Evolutionary conservation across 169 alveolate species (phyloP).

Genomic region (Amoebophrya sp.): DNA sequence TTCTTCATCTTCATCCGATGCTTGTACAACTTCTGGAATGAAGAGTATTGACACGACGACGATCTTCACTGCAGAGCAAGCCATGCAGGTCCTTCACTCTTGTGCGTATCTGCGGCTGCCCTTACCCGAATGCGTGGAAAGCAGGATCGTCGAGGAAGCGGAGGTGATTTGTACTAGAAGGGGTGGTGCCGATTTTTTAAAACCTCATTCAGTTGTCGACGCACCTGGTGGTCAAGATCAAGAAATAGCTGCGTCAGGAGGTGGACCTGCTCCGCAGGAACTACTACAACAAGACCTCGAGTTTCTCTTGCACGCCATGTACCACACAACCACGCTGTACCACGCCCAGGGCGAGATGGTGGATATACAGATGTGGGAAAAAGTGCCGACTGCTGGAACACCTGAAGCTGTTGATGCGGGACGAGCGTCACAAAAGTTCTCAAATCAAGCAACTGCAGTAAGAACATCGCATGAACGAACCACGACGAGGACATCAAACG

Average conservation of each 20-base stretch:
- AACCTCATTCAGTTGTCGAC: no score
- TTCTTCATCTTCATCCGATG: no score
- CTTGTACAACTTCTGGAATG: no score
- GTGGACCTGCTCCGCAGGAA: neutral
- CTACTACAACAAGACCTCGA: neutral
- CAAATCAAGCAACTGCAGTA: no score
- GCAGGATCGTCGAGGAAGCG: neutral
- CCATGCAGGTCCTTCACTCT: neutral
- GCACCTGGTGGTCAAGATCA: no score
- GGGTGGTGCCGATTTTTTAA: no score
- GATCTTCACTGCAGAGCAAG: neutral
- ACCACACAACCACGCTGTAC: neutral
- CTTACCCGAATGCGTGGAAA: neutral
- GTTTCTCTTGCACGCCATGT: neutral
- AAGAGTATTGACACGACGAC: no score
- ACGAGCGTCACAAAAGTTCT: no score
- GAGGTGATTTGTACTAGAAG: neutral
- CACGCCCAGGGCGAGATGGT: neutral
- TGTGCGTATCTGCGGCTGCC: neutral
- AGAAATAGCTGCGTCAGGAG: neutral
- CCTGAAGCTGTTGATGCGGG: no score
- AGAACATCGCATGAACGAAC: no score
- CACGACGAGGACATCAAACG: neutral
- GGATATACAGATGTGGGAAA: neutral
- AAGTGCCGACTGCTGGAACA: no score